Percentiles rank a stretch among this genome's conserved stretches.
phyloP scores from a whole-genome alignment of 2,329 filamentous ascomycete species.

The Claviceps pusilla region DNA sequence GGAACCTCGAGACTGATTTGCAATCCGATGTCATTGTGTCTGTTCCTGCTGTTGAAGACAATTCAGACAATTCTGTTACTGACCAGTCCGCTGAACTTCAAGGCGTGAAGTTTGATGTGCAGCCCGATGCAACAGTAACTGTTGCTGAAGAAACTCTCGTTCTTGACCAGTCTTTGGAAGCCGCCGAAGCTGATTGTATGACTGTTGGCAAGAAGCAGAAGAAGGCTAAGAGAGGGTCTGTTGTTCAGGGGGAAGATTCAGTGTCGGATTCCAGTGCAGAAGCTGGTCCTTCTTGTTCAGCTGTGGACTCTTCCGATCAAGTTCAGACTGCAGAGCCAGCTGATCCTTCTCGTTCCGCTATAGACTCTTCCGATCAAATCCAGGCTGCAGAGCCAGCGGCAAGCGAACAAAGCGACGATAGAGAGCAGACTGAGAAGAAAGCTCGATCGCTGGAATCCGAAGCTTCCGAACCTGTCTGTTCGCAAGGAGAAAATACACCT shows the following conservation, averaged over 20 bases:
- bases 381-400: neutral
- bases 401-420: neutral
- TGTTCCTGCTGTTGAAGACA: neutral
- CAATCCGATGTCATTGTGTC: too few relatives aligned
- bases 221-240: slow-evolving; percentile 9
- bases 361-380: neutral
- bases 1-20: neutral
- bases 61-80: neutral
- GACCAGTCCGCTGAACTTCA: neutral
- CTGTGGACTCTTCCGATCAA: neutral
- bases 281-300: neutral
- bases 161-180: neutral
- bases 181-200: neutral
- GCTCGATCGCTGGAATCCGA: slow-evolving; percentile 5
- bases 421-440: slow-evolving; percentile 1
- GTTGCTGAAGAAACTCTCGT: neutral
- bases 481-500: slow-evolving; percentile 14
- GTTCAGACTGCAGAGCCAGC: neutral
- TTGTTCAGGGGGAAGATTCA: slow-evolving; percentile 9
- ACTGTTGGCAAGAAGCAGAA: slow-evolving; percentile 5
- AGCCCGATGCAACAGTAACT: neutral
- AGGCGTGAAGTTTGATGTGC: neutral
- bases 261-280: neutral
- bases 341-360: neutral
- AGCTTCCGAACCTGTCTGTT: slow-evolving; percentile 18